These are phyloP conservation scores for Luffa aegyptiaca DNA, from an alignment of 306 rosid genomes.

Conservation along the genomic window DNA sequence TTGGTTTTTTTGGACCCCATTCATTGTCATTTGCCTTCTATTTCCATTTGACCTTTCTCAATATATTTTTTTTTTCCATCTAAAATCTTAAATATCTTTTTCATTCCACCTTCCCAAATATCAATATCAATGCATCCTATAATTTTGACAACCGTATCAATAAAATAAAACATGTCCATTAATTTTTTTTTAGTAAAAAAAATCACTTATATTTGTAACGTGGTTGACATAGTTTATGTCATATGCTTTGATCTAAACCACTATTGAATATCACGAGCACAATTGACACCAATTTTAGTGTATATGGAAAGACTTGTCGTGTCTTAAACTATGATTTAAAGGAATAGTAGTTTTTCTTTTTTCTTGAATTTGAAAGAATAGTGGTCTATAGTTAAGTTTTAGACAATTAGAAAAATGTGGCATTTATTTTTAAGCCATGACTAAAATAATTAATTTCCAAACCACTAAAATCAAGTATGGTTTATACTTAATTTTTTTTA, in stretches of 20 bases:
- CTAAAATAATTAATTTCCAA: neutral
- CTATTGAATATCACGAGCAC: neutral
- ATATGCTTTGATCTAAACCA: too few species aligned
- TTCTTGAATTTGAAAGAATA: neutral
- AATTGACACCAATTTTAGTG: neutral
- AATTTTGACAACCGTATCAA: neutral
- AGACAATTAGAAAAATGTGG: neutral
- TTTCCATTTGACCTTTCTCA: neutral
- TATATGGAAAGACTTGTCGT: too few species aligned
- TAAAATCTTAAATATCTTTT: neutral
- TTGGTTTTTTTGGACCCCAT: neutral
- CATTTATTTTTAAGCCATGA: neutral
- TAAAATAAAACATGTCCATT: too few species aligned
- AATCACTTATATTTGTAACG: neutral
- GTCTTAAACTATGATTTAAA: too few species aligned
- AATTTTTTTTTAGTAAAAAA: too few species aligned
- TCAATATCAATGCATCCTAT: slow-evolving; percentile 1
- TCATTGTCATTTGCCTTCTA: neutral
- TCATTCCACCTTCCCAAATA: neutral
- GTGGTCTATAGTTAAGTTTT: neutral
- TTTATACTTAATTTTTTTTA: too few species aligned
- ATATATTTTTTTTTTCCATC: neutral
- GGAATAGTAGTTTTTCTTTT: neutral
- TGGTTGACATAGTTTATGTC: neutral
- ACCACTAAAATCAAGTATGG: neutral